These are phyloP conservation scores for Cucurbita ficifolia DNA, from an alignment of 306 rosid species.

Conservation along the genomic window DNA sequence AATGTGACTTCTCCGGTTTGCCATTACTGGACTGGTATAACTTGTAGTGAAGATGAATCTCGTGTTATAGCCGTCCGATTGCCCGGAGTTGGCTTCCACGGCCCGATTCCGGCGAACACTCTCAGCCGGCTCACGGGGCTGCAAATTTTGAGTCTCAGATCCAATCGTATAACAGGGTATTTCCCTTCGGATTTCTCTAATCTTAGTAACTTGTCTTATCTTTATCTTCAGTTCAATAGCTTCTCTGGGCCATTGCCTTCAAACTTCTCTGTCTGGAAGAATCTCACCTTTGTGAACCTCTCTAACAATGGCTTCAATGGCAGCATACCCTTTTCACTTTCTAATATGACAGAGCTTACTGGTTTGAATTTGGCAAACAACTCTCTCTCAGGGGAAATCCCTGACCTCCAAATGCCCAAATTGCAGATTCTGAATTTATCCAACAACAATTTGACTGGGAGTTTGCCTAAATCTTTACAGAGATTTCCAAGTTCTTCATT, in stretches of 20 bases:
- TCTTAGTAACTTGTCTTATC: conserved; percentile 47
- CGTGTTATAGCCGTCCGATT: conserved; percentile 42
- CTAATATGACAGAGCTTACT: conserved; percentile 32
- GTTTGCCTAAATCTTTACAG: conserved; percentile 46
- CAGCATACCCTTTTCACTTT: conserved; percentile 44
- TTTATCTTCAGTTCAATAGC: conserved; percentile 69
- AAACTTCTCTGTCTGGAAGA: conserved; percentile 59
- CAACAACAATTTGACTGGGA: conserved; percentile 41
- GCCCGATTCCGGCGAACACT: conserved; percentile 53
- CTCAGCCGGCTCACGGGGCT: conserved; percentile 46
- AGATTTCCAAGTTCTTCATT: conserved; percentile 53
- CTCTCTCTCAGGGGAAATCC: conserved; percentile 50
- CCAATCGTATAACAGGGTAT: conserved; percentile 44
- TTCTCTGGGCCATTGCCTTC: conserved; percentile 54
- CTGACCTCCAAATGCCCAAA: conserved; percentile 28
- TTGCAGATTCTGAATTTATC: conserved; percentile 34
- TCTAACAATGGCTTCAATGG: conserved; percentile 58
- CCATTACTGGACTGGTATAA: conserved; percentile 59
- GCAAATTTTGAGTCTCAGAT: conserved; percentile 60
- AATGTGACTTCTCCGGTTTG: conserved; percentile 35
- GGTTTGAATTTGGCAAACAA: conserved; percentile 64
- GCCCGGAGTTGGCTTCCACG: conserved; percentile 67
- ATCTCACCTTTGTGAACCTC: conserved; percentile 43
- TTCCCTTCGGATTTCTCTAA: conserved; percentile 53
- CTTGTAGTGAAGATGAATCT: conserved; percentile 38